A percentile compares a stretch with the other conserved stretches of the same genome.
Evolutionary conservation across 768 basidiomycete species (phyloP).

Genomic region (Lactarius akahatsu): DNA sequence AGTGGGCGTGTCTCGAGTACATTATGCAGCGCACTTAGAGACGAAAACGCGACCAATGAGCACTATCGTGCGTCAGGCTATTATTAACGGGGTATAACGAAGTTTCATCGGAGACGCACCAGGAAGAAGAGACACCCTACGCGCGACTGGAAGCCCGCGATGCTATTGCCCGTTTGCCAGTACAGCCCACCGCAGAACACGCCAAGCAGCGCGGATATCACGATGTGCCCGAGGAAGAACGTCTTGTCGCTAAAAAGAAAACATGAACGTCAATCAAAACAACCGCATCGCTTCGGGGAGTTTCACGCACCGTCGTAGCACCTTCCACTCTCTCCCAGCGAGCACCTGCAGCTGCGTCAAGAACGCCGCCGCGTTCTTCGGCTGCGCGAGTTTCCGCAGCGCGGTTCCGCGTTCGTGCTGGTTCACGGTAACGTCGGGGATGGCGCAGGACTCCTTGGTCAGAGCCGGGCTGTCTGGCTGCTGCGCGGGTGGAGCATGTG

Average conservation of each 20-base stretch:
- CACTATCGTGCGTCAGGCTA: conserved; percentile 48
- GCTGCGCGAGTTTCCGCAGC: conserved; percentile 16
- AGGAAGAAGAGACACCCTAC: conserved; percentile 96
- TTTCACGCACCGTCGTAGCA: conserved; percentile 59
- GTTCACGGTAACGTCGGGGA: not conserved
- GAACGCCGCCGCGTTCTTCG: conserved; percentile 69
- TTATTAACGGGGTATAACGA: not conserved
- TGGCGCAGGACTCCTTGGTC: conserved; percentile 6
- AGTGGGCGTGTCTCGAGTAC: conserved; percentile 79
- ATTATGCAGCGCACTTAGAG: conserved; percentile 87
- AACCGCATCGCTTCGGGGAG: not conserved
- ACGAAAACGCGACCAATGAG: conserved; percentile 86
- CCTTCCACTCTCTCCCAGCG: conserved; percentile 82
- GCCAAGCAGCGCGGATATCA: conserved; percentile 69
- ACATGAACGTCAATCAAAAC: not conserved
- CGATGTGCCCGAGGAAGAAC: conserved; percentile 76
- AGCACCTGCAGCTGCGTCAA: conserved; percentile 87
- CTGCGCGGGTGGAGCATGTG: conserved; percentile 58
- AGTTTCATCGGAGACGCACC: conserved; percentile 39
- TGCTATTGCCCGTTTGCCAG: conserved; percentile 72
- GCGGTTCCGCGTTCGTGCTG: conserved; percentile 21
- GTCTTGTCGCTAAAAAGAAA: conserved; percentile 65
- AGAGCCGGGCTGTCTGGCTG: conserved; percentile 42
- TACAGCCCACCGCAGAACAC: conserved; percentile 91
- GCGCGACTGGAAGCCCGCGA: conserved; percentile 91